Evolutionary conservation across 139 green algal species (phyloP).

Genomic region (Edaphochlamys debaryana): DNA sequence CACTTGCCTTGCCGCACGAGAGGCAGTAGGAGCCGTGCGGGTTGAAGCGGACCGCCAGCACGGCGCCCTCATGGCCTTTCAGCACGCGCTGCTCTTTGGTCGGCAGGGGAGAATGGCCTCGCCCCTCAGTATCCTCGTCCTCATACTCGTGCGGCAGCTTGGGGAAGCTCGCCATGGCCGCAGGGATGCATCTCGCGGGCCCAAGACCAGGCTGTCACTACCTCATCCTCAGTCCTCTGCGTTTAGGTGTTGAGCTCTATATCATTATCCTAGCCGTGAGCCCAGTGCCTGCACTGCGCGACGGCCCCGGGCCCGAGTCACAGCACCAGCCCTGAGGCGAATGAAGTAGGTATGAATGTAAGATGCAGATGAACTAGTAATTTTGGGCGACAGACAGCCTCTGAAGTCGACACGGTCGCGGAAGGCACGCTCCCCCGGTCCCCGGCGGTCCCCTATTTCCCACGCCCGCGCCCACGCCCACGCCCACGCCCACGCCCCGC

Average conservation of each 20-base stretch:
- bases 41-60: conserved; percentile 91
- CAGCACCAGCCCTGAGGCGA: too few species aligned
- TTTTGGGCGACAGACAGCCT: too few species aligned
- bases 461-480: too few species aligned
- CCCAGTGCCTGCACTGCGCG: too few species aligned
- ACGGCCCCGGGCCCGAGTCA: too few species aligned
- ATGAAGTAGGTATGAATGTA: too few species aligned
- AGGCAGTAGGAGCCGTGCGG: conserved; percentile 84
- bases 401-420: too few species aligned
- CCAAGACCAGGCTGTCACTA: not conserved
- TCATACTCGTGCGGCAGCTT: conserved; percentile 58
- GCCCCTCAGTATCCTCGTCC: not conserved
- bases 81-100: conserved; percentile 52
- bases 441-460: too few species aligned
- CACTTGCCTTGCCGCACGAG: conserved; percentile 82
- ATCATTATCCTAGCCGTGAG: not conserved
- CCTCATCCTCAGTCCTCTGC: not conserved
- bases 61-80: conserved; percentile 83
- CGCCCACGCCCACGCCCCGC: too few species aligned
- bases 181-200: not conserved
- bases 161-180: conserved; percentile 18
- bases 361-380: too few species aligned
- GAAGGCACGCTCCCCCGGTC: too few species aligned
- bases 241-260: not conserved
- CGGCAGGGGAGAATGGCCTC: conserved; percentile 30